Conservation (phyloP, 2,329 filamentous ascomycete species). For the Mycosphaerella arachidis region DNA sequence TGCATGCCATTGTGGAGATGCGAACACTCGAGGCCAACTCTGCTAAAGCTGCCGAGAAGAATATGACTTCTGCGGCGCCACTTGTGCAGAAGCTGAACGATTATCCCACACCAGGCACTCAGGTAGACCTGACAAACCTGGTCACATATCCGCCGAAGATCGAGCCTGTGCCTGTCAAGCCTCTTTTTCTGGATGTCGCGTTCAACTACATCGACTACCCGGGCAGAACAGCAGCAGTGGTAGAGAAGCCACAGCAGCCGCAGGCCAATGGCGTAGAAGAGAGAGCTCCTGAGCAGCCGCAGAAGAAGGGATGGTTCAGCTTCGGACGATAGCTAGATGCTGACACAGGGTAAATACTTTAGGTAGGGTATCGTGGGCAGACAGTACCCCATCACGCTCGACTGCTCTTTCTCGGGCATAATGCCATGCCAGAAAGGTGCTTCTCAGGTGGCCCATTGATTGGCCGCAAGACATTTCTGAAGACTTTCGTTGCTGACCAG, state of each 20-base stretch:
- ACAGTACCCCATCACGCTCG: not conserved
- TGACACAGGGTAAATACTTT: no score
- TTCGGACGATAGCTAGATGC: conserved; percentile 37
- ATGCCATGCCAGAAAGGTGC: no score
- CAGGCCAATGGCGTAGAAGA: conserved; percentile 21
- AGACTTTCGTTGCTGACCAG: no score
- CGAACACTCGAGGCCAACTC: conserved; percentile 56
- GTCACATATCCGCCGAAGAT: conserved; percentile 84
- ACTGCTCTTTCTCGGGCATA: no score
- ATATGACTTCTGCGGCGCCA: conserved; percentile 49
- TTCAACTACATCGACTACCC: conserved; percentile 98
- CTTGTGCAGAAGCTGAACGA: conserved; percentile 70
- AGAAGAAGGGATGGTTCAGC: conserved; percentile 50
- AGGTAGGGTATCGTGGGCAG: not conserved
- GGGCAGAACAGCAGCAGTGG: conserved; percentile 44
- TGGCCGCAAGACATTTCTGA: no score
- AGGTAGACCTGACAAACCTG: conserved; percentile 70
- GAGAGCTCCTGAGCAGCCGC: conserved; percentile 34
- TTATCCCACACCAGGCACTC: conserved; percentile 60
- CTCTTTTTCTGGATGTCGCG: conserved; percentile 89
- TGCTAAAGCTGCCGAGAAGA: conserved; percentile 43
- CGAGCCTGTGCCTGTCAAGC: conserved; percentile 82
- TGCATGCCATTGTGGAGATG: conserved; percentile 81
- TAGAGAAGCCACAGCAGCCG: conserved; percentile 25
- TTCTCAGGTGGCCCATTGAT: no score